Conservation (phyloP, 1,139 yeast genomes). For the Suhomyces kunorum region DNA sequence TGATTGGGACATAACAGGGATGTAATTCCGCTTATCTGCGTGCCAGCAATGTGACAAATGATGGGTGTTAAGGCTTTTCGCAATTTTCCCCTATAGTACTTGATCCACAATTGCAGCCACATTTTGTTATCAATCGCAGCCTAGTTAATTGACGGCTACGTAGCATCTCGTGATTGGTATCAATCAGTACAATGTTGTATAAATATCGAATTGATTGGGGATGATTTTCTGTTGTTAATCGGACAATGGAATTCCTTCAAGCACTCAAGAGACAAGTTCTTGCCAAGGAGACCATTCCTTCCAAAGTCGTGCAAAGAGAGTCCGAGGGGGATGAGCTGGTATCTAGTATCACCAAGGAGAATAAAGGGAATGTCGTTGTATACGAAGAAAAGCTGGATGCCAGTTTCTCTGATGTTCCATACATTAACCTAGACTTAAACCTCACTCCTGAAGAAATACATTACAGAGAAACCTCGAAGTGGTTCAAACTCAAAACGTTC, state of each 20-base stretch:
- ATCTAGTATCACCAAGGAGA: constrained; percentile 5
- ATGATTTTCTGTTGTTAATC: too few relatives aligned
- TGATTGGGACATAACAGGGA: too few relatives aligned
- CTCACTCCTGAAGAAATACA: constrained; percentile 34
- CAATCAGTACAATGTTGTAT: neutral
- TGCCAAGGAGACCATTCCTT: constrained; percentile 7
- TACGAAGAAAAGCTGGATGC: constrained; percentile 6
- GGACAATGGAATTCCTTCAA: constrained; percentile 9
- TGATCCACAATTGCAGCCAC: neutral
- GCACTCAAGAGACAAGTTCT: constrained; percentile 10
- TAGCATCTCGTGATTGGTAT: neutral
- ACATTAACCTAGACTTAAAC: constrained; percentile 32
- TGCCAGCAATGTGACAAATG: too few relatives aligned
- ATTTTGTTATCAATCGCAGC: neutral
- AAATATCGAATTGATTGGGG: neutral
- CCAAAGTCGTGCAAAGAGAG: neutral
- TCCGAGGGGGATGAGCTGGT: constrained; percentile 3
- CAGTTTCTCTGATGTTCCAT: constrained; percentile 15
- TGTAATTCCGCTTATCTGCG: too few relatives aligned
- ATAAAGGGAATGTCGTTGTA: constrained; percentile 1
- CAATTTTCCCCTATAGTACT: too few relatives aligned
- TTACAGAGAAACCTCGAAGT: constrained; percentile 24
- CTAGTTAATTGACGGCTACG: neutral
- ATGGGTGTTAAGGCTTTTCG: too few relatives aligned
- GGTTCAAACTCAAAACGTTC: constrained; percentile 32